Conservation (phyloP, 768 basidiomycete species). For the Flagelloscypha sp. region DNA sequence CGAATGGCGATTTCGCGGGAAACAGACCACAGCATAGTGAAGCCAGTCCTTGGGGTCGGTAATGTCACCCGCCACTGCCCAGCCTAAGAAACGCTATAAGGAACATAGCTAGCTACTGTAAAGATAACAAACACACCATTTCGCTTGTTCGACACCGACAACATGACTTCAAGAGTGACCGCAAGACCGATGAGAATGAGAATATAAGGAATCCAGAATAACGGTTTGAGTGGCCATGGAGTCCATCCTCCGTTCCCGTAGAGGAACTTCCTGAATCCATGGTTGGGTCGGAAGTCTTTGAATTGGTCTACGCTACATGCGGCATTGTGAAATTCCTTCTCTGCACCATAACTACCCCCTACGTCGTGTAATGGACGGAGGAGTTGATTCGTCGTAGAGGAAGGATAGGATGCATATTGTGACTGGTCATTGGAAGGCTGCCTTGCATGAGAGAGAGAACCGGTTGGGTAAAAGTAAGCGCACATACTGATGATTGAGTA, state of each 20-base stretch:
- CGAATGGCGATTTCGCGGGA: background rate
- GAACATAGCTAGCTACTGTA: background rate
- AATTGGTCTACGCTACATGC: background rate
- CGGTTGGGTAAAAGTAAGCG: too few species aligned
- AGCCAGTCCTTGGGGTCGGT: constrained; percentile 26
- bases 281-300: background rate
- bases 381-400: constrained; percentile 19
- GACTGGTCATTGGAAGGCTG: background rate
- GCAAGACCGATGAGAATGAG: constrained; percentile 29
- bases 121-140: constrained; percentile 25
- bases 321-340: constrained; percentile 50
- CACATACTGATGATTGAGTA: too few species aligned
- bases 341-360: constrained; percentile 55
- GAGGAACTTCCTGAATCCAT: too few species aligned
- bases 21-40: constrained; percentile 48
- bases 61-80: constrained; percentile 28
- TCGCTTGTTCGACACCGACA: constrained; percentile 37
- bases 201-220: constrained; percentile 38
- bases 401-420: background rate
- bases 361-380: constrained; percentile 47
- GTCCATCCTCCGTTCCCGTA: constrained; percentile 26
- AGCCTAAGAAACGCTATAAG: constrained; percentile 25
- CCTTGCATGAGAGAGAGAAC: too few species aligned
- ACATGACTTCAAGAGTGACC: constrained; percentile 37
- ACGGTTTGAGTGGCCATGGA: constrained; percentile 36